Conservation (phyloP, 805 yeast species). For the Novakomyces olei region DNA sequence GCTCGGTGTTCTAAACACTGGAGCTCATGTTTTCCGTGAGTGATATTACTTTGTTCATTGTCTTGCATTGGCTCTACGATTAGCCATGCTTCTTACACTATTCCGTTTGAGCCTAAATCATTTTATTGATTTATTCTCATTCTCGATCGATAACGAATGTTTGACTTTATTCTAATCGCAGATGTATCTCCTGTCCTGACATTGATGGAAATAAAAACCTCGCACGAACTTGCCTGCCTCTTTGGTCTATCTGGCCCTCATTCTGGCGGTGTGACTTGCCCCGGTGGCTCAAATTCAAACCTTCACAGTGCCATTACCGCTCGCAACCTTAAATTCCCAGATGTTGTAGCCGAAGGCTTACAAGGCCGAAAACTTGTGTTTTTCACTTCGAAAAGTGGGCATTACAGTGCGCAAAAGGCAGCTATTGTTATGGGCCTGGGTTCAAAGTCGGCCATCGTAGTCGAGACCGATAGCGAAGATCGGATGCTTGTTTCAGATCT, state of each 20-base stretch:
- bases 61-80: no score
- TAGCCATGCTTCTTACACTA: no score
- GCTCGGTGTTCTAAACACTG: constrained; percentile 51
- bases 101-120: no score
- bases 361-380: constrained; percentile 35
- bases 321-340: constrained; percentile 40
- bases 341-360: constrained; percentile 44
- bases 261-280: constrained; percentile 66
- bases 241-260: constrained; percentile 33
- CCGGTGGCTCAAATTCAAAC: constrained; percentile 79
- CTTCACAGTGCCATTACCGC: constrained; percentile 62
- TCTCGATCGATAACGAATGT: no score
- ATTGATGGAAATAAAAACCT: constrained; percentile 46
- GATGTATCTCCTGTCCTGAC: constrained; percentile 60
- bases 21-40: constrained; percentile 61
- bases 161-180: no score
- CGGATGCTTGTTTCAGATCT: constrained; percentile 30
- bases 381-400: constrained; percentile 44
- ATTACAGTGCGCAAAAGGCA: constrained; percentile 56
- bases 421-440: constrained; percentile 63
- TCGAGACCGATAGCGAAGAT: constrained; percentile 35
- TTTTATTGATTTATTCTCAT: no score
- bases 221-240: constrained; percentile 41
- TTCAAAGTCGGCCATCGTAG: constrained; percentile 35
- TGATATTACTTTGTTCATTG: no score